These are phyloP conservation scores for Nasturtium officinale DNA, from an alignment of 345 rosid genomes.

Conservation along the genomic window DNA sequence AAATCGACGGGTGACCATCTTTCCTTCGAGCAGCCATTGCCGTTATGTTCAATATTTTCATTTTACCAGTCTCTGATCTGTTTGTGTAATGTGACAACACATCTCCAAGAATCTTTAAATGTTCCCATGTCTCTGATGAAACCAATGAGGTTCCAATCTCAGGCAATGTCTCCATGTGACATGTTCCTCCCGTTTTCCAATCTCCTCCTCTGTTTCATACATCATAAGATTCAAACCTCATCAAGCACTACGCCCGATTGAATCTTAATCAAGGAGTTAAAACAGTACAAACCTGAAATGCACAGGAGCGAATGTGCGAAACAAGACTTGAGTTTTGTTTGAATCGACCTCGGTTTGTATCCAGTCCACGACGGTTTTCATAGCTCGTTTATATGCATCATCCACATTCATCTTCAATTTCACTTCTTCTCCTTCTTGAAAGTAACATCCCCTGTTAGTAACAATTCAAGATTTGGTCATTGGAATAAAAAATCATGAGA, in stretches of 20 bases:
- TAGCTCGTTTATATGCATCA: conserved; percentile 57
- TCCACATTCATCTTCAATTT: conserved; percentile 62
- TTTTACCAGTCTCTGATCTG: conserved; percentile 41
- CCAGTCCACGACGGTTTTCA: conserved; percentile 62
- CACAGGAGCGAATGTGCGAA: conserved; percentile 73
- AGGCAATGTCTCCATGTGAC: conserved; percentile 71
- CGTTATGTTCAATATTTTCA: conserved; percentile 65
- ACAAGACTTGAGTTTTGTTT: conserved; percentile 64
- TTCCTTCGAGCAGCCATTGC: conserved; percentile 61
- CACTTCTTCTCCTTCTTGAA: conserved; percentile 64
- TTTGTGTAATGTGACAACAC: conserved; percentile 43
- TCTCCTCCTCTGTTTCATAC: conserved; percentile 58
- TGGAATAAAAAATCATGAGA: not conserved
- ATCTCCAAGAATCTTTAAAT: conserved; percentile 41
- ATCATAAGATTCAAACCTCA: not conserved
- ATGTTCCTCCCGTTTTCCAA: conserved; percentile 50
- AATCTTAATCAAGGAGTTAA: not conserved
- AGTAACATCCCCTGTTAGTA: conserved; percentile 63
- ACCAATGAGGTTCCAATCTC: conserved; percentile 48
- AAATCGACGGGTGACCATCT: conserved; percentile 76
- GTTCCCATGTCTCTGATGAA: conserved; percentile 47
- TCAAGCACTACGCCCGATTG: not conserved
- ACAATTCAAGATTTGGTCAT: conserved; percentile 24
- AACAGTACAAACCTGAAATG: conserved; percentile 68
- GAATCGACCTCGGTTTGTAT: conserved; percentile 53